These are phyloP conservation scores for Parafenestella ontariensis DNA, from an alignment of 2,329 filamentous ascomycete genomes.

Conservation along the genomic window DNA sequence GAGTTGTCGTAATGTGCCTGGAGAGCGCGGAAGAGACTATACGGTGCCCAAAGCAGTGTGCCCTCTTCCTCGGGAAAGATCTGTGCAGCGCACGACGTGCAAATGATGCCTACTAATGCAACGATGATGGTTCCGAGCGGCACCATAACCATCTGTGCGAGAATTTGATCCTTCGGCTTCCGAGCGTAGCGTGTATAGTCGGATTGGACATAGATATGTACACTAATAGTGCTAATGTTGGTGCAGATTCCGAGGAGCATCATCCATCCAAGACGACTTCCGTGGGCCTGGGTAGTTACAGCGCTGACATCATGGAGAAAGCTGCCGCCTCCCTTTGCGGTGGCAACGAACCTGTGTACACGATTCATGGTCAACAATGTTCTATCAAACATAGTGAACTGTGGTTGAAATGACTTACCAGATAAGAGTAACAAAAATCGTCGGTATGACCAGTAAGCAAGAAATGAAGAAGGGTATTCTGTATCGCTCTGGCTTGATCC, in stretches of 20 bases:
- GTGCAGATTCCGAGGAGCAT: constrained; percentile 48
- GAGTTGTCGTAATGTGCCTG: constrained; percentile 27
- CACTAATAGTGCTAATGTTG: constrained; percentile 23
- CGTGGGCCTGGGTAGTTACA: constrained; percentile 7
- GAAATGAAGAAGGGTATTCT: constrained; percentile 39
- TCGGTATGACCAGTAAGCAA: constrained; percentile 24
- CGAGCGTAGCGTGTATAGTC: constrained; percentile 33
- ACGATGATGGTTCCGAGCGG: constrained; percentile 34
- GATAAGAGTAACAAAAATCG: constrained; percentile 42
- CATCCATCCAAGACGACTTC: constrained; percentile 45
- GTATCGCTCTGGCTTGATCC: constrained; percentile 53
- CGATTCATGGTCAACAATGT: neutral
- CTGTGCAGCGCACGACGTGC: constrained; percentile 37
- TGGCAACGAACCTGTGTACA: neutral
- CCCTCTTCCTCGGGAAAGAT: constrained; percentile 19
- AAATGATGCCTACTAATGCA: constrained; percentile 38
- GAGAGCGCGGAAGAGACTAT: constrained; percentile 30
- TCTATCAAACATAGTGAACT: neutral
- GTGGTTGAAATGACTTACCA: constrained; percentile 25
- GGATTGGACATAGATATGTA: constrained; percentile 10
- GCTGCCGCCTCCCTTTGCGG: constrained; percentile 27
- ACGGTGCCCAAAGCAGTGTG: constrained; percentile 38
- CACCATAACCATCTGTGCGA: constrained; percentile 47
- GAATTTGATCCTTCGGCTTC: constrained; percentile 51
- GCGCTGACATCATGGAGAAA: constrained; percentile 28